A percentile compares a stretch with the other conserved stretches of the same genome.
Conservation (phyloP, 2,329 filamentous ascomycete genomes). For the Sordariomycetes sp. region DNA sequence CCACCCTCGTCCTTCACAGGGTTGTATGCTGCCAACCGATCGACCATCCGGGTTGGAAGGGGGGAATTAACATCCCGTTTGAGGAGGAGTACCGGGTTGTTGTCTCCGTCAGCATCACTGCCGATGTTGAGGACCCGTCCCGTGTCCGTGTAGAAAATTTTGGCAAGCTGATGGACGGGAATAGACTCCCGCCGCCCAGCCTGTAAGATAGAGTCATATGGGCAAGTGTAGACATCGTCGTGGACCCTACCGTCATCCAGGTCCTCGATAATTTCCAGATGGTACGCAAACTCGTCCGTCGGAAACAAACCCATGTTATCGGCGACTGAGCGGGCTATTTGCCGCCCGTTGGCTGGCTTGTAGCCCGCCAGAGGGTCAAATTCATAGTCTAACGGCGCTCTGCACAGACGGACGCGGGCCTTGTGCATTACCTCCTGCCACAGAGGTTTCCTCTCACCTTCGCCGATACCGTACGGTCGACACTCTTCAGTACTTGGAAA, state of each 20-base stretch:
- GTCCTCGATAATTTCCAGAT: slow-evolving; percentile 73
- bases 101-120: slow-evolving; percentile 21
- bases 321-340: neutral
- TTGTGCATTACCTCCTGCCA: slow-evolving; percentile 99
- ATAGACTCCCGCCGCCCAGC: slow-evolving; percentile 39
- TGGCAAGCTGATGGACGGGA: slow-evolving; percentile 54
- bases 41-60: slow-evolving; percentile 1
- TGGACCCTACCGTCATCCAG: slow-evolving; percentile 45
- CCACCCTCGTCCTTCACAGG: slow-evolving; percentile 23
- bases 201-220: slow-evolving; percentile 25
- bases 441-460: slow-evolving; percentile 46
- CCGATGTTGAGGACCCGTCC: slow-evolving; percentile 78
- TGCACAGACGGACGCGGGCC: slow-evolving; percentile 65
- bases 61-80: slow-evolving; percentile 14
- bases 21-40: slow-evolving; percentile 21
- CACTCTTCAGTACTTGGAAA: neutral
- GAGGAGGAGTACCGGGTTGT: slow-evolving; percentile 19
- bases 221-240: slow-evolving; percentile 21
- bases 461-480: neutral
- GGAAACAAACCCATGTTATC: neutral
- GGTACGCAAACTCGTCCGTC: slow-evolving; percentile 53
- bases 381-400: slow-evolving; percentile 43
- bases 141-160: slow-evolving; percentile 87
- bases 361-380: slow-evolving; percentile 14
- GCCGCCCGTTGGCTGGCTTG: neutral